Evolutionary conservation across 352 stramenopile genomes (phyloP), one percentile per base, ranked within the genome.

Genomic region (Pythium sp.): DNA sequence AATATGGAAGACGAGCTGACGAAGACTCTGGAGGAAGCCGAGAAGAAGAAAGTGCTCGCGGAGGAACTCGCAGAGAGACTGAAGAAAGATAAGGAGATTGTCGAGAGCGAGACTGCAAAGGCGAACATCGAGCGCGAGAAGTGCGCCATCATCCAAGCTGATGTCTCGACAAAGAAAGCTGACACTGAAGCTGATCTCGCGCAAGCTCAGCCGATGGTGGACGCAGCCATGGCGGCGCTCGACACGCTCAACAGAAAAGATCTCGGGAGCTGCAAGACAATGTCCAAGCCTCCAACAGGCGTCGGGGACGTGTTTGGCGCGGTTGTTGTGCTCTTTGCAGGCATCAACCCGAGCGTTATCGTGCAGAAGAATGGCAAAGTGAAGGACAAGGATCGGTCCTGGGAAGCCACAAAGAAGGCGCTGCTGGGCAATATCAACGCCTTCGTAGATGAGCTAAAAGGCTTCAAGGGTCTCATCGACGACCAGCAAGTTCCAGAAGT

Each of bases 321-420:
- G 8, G 87, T 95, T 7, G 72, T 93, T 5, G 80, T 93, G 55
- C 77, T 95, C 20, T 89, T 95, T 61, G 85, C 85, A 11, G 87
- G 87, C 0, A 72, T 88, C 22, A 93, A 95, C 68, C 54, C 84
- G 5, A 89, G 86, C 41, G 70, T 93, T 0, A 66, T 89, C 2
- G 73, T 90, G 2, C 88, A 97, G 68, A 98, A 98, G 83, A 98
- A 94, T 53, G 94, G 88, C 57, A 98, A 98, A 65, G 90, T 98
- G 28, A 95, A 95, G 62, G 87, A 95, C 60, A 98, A 98, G 68
- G 94, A 98, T 72, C 87, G 92, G 20, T 88, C 84, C 5, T 98
- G 95, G 95, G 95, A 98, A 38, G 88, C 87, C 0, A 86, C 81
- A 24, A 98, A 98, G 78, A 98, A 98, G 67, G 82, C 91, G 22